Percentiles rank a stretch among this genome's conserved stretches.
These are phyloP conservation scores for Buxus sempervirens DNA, from an alignment of 164 flowering plant species.

Conservation along the genomic window DNA sequence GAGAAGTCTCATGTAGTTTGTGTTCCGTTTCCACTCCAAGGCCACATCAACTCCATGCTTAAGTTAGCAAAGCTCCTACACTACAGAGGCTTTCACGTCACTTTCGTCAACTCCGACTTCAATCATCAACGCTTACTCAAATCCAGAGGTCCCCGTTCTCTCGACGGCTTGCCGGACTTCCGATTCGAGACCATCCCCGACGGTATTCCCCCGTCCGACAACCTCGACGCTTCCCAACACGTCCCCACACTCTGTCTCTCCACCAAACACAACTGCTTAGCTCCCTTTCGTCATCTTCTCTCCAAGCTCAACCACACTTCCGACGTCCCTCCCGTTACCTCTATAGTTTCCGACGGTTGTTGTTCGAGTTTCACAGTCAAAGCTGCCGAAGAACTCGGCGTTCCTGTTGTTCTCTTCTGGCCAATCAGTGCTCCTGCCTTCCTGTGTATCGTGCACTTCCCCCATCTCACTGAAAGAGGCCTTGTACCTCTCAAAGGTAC, in stretches of 20 bases:
- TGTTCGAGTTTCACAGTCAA: slow-evolving; percentile 22
- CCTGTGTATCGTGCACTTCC: slow-evolving; percentile 15
- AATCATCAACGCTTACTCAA: slow-evolving; percentile 6
- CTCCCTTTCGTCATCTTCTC: slow-evolving; percentile 19
- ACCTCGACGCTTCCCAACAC: slow-evolving; percentile 21
- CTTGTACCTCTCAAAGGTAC: slow-evolving; percentile 25
- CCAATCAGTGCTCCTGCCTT: slow-evolving; percentile 24
- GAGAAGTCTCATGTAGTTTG: too few relatives aligned
- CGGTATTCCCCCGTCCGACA: slow-evolving; percentile 27
- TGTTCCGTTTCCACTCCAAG: too few relatives aligned
- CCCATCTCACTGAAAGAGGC: slow-evolving; percentile 12
- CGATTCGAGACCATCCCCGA: slow-evolving; percentile 36
- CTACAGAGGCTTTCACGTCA: too few relatives aligned
- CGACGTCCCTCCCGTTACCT: too few relatives aligned
- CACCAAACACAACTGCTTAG: slow-evolving; percentile 8
- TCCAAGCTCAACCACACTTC: background rate
- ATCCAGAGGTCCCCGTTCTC: slow-evolving; percentile 28
- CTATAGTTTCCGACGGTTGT: background rate
- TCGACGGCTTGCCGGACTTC: slow-evolving; percentile 26
- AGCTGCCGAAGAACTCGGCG: slow-evolving; percentile 26
- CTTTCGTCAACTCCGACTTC: too few relatives aligned
- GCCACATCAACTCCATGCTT: too few relatives aligned
- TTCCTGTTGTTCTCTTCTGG: slow-evolving; percentile 25
- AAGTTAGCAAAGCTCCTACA: too few relatives aligned
- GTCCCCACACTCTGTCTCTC: slow-evolving; percentile 17